Base-by-base conservation (phyloP, 768 basidiomycete genomes). In the Russula brevipes region DNA sequence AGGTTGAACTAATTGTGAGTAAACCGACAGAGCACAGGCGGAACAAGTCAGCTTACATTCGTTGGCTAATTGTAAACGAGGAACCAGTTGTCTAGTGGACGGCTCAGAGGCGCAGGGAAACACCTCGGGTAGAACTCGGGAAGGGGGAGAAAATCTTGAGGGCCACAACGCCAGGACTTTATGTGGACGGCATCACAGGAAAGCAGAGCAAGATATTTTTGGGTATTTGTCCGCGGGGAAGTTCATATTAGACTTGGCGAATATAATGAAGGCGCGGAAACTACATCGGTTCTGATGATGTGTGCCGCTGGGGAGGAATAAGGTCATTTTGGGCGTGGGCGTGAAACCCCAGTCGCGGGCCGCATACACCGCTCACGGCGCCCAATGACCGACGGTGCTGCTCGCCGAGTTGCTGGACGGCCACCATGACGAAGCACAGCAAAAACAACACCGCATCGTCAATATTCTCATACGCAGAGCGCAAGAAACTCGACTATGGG, bases 361-460 rank as follows among this genome's bases (percentile, higher is more conserved):
- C 56, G 56, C n/a, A 11, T 24, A 36, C 36, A 2, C 35, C 31
- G 49, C 17, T 16, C 6, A 1, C 39, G 38, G 46, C 45, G 19
- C 38, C n/a, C 6, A 39, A 5, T 30, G 0, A 14, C 46, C 57
- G 35, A n/a, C 6, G 0, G 5, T 10, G 3, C 2, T 14, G 2
- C 10, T n/a, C 46, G 24, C 33, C 60, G 24, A 24, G 24, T 24
- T 24, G 56, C n/a, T 55, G 31, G 16, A 36, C 4, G 4, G 41
- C 14, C 36, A 42, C 51, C 52, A 91, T 91, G 90, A 91, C 90
- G 58, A 92, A 91, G 75, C 90, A 93, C 71, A 89, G 87, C 80
- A 92, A 91, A 75, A 93, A 92, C 72, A 91, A 91, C 69, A 92
- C 91, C 4, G 91, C 90, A 4, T 91, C 89, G 8, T 91, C 89